Evolutionary conservation across 495 filamentous ascomycete species (phyloP).

Genomic region (Cryomyces minteri): DNA sequence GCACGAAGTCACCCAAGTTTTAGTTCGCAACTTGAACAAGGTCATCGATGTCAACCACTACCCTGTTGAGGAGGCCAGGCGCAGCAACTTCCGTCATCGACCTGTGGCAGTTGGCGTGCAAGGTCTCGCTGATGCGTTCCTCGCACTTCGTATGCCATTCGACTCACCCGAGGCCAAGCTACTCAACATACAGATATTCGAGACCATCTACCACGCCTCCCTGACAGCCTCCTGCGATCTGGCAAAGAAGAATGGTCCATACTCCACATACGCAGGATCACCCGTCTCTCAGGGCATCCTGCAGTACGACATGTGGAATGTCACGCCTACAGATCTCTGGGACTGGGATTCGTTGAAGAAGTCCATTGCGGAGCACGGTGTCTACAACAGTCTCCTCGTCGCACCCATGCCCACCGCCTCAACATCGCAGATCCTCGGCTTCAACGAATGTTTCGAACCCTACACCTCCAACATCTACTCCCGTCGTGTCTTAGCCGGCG

Average conservation of each 20-base stretch:
- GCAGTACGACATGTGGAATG: conserved; percentile 97
- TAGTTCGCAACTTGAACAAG: conserved; percentile 87
- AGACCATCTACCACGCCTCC: conserved; percentile 97
- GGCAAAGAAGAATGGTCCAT: conserved; percentile 64
- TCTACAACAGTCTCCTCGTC: conserved; percentile 86
- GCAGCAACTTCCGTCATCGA: conserved; percentile 88
- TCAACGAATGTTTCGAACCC: conserved; percentile 99
- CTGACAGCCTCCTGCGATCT: conserved; percentile 76
- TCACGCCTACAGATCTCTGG: conserved; percentile 85
- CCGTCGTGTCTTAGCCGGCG: conserved; percentile 89
- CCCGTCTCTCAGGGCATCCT: conserved; percentile 90
- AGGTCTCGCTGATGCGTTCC: conserved; percentile 96
- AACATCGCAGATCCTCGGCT: conserved; percentile 90
- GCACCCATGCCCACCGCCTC: conserved; percentile 96
- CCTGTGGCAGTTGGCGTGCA: conserved; percentile 94
- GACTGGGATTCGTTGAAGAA: conserved; percentile 85
- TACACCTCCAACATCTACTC: conserved; percentile 99
- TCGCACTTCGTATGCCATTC: conserved; percentile 90
- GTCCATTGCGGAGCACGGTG: conserved; percentile 74
- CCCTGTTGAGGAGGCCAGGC: conserved; percentile 78
- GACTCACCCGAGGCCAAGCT: conserved; percentile 85
- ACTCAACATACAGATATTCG: conserved; percentile 96
- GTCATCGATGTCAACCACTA: conserved; percentile 97
- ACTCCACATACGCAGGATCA: conserved; percentile 80
- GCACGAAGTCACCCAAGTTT: conserved; percentile 77